Base-by-base conservation (phyloP, 495 filamentous ascomycete genomes). In the Hypoxylon rickii region DNA sequence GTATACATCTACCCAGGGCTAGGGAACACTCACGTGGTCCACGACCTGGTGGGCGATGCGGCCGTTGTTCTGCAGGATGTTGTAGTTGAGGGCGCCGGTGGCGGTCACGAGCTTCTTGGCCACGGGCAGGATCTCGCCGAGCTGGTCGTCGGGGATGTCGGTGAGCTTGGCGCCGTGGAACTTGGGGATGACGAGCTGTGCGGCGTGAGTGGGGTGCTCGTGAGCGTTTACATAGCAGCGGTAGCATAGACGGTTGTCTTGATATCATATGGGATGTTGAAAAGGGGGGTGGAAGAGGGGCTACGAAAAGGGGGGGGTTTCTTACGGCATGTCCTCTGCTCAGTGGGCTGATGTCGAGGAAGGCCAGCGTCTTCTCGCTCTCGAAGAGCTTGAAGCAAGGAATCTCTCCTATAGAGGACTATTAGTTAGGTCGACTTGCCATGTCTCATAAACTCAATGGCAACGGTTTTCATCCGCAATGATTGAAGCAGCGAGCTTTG, bases 21-120 rank as follows among this genome's bases (percentile, higher is more conserved):
- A 48, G 11, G 22, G 10, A 2, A 21, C 45, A 32, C 84, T 73
- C 74, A 95, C 94, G 76, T 99, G 94, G 58, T 88, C 88, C 53
- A 99, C 95, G 46, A 86, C 78, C 74, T 99, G 94, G 75, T 99
- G 95, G n/a, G 94, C 94, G 66, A 89, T 79, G 16, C 81, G 75
- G 19, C 94, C 94, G 67, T 99, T 99, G 75, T 99, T 99, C 79
- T 99, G 94, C 55, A 99, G 74, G 44, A 99, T 79, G 67, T 99
- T 99, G 78, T 87, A 99, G 65, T 97, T 80, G 21, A 73, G 72
- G 13, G 89, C 87, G 5, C 89, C 89, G 10, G 80, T 83, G 18
- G 89, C 92, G n/a, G 71, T 62, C 39, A 86, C 93, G 18, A 99
- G 81, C 65, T 86, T 91, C 81, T 96, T 96, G 26, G 87, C 87